Percentiles rank a stretch among this genome's conserved stretches.
Evolutionary conservation across 257 asterid genomes (phyloP).

Genomic region (Jacaranda copaia): DNA sequence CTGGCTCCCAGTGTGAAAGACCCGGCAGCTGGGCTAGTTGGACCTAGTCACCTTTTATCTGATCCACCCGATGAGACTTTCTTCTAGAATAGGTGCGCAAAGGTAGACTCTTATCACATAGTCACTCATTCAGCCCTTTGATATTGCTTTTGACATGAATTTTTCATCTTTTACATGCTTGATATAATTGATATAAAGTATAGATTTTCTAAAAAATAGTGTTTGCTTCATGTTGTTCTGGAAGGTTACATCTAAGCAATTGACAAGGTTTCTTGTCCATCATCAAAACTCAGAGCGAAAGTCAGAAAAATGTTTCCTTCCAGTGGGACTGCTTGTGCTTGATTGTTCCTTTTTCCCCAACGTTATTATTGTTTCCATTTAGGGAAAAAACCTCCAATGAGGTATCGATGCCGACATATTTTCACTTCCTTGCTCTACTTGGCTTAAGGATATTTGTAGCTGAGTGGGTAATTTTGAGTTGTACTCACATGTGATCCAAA

Average conservation of each 20-base stretch:
- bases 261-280: neutral
- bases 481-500: slow-evolving; percentile 19
- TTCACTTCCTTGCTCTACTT: slow-evolving; percentile 92
- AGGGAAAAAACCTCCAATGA: slow-evolving; percentile 71
- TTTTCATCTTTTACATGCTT: too few relatives aligned
- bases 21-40: too few relatives aligned
- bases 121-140: too few relatives aligned
- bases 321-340: slow-evolving; percentile 27
- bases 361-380: slow-evolving; percentile 33
- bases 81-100: too few relatives aligned
- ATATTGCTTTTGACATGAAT: too few relatives aligned
- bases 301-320: too few relatives aligned
- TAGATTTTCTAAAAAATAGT: too few relatives aligned
- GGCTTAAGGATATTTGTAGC: slow-evolving; percentile 95
- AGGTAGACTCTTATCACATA: too few relatives aligned
- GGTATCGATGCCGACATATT: slow-evolving; percentile 93
- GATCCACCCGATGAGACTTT: too few relatives aligned
- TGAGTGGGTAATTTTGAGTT: slow-evolving; percentile 68
- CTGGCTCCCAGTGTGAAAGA: too few relatives aligned
- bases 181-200: too few relatives aligned
- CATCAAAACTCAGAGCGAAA: neutral
- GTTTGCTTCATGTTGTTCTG: slow-evolving; percentile 1
- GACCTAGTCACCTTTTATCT: too few relatives aligned
- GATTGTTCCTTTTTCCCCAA: slow-evolving; percentile 23
- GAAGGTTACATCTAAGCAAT: neutral